Percentiles rank a stretch among this genome's conserved stretches.
Conservation (phyloP, 495 filamentous ascomycete species). For the Sabuloglossum arenarium region DNA sequence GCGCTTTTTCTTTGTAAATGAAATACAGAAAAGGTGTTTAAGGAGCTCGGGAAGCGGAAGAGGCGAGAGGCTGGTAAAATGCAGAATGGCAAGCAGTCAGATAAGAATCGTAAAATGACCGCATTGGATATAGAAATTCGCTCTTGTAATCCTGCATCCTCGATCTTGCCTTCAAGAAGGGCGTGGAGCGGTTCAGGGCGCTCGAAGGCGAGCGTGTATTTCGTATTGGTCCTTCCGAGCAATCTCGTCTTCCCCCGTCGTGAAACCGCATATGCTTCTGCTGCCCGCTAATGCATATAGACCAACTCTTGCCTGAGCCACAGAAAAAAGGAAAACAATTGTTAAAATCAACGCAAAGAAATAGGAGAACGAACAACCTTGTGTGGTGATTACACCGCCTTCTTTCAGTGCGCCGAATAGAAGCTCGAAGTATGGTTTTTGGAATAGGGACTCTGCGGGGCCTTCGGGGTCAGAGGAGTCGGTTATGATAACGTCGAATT, state of each 20-base stretch:
- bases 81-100: neutral
- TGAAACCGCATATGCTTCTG: neutral
- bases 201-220: neutral
- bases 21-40: conserved; percentile 1
- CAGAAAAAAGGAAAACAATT: conserved; percentile 2
- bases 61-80: too few species aligned
- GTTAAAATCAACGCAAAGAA: conserved; percentile 15
- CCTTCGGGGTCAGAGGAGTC: conserved; percentile 96
- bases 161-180: too few species aligned
- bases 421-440: conserved; percentile 97
- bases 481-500: conserved; percentile 98
- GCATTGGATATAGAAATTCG: neutral
- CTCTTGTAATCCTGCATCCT: neutral
- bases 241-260: neutral
- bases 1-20: neutral
- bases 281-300: neutral
- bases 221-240: neutral
- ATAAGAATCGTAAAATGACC: neutral
- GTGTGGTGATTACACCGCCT: conserved; percentile 96
- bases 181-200: too few species aligned
- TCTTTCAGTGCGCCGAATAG: conserved; percentile 71
- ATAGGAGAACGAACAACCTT: conserved; percentile 96
- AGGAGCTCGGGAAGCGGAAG: neutral
- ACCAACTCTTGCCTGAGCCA: neutral
- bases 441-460: conserved; percentile 85